A percentile compares a stretch with the other conserved stretches of the same genome.
phyloP scores from a whole-genome alignment of 495 filamentous ascomycete genomes.

The Aspergillus panamensis region DNA sequence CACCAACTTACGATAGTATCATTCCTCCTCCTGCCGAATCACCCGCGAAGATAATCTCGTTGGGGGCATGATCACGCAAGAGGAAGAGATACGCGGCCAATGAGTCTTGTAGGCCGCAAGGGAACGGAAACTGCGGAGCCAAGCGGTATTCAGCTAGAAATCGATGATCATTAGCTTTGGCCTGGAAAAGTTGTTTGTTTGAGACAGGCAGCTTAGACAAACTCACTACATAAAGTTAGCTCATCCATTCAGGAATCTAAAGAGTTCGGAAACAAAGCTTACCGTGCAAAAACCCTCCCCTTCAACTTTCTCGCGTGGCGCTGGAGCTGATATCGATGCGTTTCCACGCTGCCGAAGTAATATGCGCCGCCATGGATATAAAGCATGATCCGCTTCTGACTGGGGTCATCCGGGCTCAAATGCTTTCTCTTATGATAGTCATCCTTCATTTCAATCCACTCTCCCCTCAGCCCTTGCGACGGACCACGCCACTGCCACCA shows the following conservation, averaged over 20 bases:
- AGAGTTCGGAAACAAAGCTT: conserved; percentile 8
- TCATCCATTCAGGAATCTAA: not conserved
- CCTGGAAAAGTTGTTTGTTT: not conserved
- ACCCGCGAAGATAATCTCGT: conserved; percentile 77
- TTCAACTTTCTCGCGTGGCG: conserved; percentile 90
- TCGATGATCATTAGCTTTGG: conserved; percentile 7
- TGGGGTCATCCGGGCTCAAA: conserved; percentile 24
- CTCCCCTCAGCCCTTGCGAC: conserved; percentile 62
- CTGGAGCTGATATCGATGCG: conserved; percentile 95
- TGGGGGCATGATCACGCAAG: conserved; percentile 66
- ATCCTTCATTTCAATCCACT: conserved; percentile 93
- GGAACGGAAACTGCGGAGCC: conserved; percentile 91
- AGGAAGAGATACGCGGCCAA: conserved; percentile 82
- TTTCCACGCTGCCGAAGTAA: conserved; percentile 88
- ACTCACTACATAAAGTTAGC: conserved; percentile 40
- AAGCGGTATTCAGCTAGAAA: conserved; percentile 69
- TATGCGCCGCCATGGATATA: conserved; percentile 88
- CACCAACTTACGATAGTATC: conserved; percentile 58
- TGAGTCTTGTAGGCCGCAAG: conserved; percentile 85
- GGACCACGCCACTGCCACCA: conserved; percentile 94
- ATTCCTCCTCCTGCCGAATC: conserved; percentile 91
- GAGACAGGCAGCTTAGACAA: conserved; percentile 2
- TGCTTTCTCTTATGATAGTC: conserved; percentile 71
- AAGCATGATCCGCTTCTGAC: conserved; percentile 75
- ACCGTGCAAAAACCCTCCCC: conserved; percentile 78